Evolutionary conservation across 106 monocot species (phyloP).

Genomic region (Agapanthus africanus): DNA sequence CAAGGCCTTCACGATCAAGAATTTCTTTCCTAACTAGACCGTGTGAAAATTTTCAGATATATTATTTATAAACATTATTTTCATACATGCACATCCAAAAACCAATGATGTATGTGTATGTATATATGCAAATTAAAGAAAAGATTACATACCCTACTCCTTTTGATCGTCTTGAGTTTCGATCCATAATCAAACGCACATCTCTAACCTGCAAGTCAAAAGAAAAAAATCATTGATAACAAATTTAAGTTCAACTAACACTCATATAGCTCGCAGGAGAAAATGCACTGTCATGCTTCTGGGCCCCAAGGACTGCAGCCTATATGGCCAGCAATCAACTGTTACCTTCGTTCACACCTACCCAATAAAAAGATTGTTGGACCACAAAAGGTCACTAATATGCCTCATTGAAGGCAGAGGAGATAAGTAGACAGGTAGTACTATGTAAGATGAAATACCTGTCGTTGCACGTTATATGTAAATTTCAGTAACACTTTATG

Average conservation of each 20-base stretch:
- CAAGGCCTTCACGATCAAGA: background rate
- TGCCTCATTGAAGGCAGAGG: constrained; percentile 43
- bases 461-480: constrained; percentile 27
- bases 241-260: constrained; percentile 3
- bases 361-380: constrained; percentile 62
- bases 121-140: background rate
- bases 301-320: constrained; percentile 13
- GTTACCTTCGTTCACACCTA: constrained; percentile 22
- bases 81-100: background rate
- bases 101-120: background rate
- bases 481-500: constrained; percentile 31
- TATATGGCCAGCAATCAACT: constrained; percentile 19
- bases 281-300: constrained; percentile 11
- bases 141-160: constrained; percentile 72
- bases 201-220: constrained; percentile 62
- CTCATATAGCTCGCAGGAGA: background rate
- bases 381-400: constrained; percentile 53
- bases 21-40: background rate
- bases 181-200: constrained; percentile 85
- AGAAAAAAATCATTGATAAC: background rate
- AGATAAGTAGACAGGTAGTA: constrained; percentile 14
- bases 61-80: background rate
- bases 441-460: constrained; percentile 35
- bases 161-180: constrained; percentile 77
- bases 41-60: background rate